A percentile compares a stretch with the other conserved stretches of the same genome.
These are phyloP conservation scores for Acer saccharum DNA, from an alignment of 345 rosid genomes.

Conservation along the genomic window DNA sequence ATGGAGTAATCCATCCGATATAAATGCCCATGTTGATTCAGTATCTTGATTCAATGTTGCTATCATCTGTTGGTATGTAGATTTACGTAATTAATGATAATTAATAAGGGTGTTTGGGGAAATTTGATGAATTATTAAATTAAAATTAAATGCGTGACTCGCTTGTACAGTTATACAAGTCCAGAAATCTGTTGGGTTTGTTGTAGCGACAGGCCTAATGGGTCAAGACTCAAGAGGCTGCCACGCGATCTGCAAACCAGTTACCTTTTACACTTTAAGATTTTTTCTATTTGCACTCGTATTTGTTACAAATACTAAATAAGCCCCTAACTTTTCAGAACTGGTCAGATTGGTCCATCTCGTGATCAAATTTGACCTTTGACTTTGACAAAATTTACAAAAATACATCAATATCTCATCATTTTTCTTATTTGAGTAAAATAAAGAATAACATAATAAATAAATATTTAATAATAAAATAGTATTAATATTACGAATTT, in stretches of 20 bases:
- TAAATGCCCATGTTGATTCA: not conserved
- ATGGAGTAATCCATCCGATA: not conserved
- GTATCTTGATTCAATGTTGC: not conserved
- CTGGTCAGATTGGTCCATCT: no score
- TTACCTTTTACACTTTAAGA: not conserved
- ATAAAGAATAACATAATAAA: no score
- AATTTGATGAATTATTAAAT: not conserved
- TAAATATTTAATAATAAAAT: no score
- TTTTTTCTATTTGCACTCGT: no score
- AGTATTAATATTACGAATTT: no score
- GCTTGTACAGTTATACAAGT: constrained; percentile 9
- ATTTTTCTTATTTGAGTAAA: no score
- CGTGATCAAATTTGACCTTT: no score
- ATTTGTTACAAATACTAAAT: no score
- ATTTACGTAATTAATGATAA: constrained; percentile 6
- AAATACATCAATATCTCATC: no score
- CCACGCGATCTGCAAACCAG: constrained; percentile 12
- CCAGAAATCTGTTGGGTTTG: constrained; percentile 22
- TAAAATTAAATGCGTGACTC: constrained; percentile 8
- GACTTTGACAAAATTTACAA: no score
- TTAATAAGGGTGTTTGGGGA: constrained; percentile 7
- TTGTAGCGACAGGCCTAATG: constrained; percentile 19
- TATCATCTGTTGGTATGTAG: not conserved
- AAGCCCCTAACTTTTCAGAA: no score
- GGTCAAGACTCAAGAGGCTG: constrained; percentile 4